These are phyloP conservation scores for Exsudoporus frostii DNA, from an alignment of 768 basidiomycete genomes.

Conservation along the genomic window DNA sequence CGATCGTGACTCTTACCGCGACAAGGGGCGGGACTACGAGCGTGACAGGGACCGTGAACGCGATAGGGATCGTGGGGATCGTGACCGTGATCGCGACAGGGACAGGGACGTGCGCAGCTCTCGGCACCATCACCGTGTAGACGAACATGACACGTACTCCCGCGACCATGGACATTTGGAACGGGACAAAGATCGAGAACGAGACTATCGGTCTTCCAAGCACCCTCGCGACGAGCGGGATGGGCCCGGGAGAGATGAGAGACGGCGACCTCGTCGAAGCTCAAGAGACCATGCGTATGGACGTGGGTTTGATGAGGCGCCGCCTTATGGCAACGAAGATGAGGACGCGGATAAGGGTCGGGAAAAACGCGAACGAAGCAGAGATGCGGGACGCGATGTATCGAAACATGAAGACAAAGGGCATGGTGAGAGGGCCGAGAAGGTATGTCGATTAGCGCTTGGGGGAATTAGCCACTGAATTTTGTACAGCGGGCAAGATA, in stretches of 20 bases:
- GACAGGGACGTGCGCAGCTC: constrained; percentile 38
- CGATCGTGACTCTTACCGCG: constrained; percentile 28
- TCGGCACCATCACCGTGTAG: constrained; percentile 34
- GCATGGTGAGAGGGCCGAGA: constrained; percentile 60
- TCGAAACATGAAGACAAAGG: constrained; percentile 43
- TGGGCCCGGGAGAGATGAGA: constrained; percentile 50
- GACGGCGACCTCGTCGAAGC: constrained; percentile 40
- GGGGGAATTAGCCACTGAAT: constrained; percentile 8
- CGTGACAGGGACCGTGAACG: constrained; percentile 41
- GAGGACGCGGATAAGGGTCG: constrained; percentile 31
- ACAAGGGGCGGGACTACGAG: constrained; percentile 36
- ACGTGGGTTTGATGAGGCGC: constrained; percentile 51
- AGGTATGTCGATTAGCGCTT: constrained; percentile 42
- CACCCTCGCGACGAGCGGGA: constrained; percentile 57
- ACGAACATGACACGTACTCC: constrained; percentile 32
- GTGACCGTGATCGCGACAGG: constrained; percentile 44
- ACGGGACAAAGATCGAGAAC: constrained; percentile 38
- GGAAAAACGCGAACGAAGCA: constrained; percentile 50
- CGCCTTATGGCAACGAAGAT: constrained; percentile 38
- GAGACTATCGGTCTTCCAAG: constrained; percentile 43
- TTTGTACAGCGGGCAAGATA: constrained; percentile 49
- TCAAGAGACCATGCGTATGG: constrained; percentile 38
- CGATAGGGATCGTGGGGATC: constrained; percentile 39
- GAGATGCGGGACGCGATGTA: constrained; percentile 33
- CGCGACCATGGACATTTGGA: constrained; percentile 33